phyloP scores from a whole-genome alignment of 2,329 filamentous ascomycete species.

The Madurella mycetomatis region DNA sequence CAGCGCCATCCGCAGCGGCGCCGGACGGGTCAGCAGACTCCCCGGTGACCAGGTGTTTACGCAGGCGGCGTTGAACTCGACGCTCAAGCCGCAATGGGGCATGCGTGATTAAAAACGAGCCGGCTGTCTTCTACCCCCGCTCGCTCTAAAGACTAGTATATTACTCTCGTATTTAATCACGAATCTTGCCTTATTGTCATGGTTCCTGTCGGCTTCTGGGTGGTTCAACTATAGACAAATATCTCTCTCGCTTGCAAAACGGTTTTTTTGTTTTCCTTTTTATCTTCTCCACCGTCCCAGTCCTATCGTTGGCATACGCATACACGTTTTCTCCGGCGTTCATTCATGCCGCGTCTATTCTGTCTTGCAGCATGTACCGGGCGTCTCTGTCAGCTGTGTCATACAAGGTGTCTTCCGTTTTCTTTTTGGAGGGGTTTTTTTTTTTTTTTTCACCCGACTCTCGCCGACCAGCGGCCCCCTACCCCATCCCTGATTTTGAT shows the following conservation, averaged over 20 bases:
- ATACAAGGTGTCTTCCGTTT: too few species aligned
- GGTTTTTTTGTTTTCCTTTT: background rate
- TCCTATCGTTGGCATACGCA: too few species aligned
- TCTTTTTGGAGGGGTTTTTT: too few species aligned
- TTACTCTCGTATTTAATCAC: constrained; percentile 1
- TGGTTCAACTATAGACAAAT: background rate
- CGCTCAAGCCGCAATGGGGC: constrained; percentile 57
- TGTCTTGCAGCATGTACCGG: too few species aligned
- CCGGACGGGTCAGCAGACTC: constrained; percentile 80
- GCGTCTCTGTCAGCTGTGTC: too few species aligned
- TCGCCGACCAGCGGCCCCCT: too few species aligned
- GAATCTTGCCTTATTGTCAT: background rate
- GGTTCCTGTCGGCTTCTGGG: constrained; percentile 6
- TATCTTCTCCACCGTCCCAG: background rate
- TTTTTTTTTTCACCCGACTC: too few species aligned
- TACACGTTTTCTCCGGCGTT: too few species aligned
- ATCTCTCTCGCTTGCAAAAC: background rate
- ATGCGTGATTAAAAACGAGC: constrained; percentile 39
- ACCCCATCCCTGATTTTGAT: too few species aligned
- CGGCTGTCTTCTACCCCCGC: too few species aligned
- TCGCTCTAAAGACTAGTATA: background rate
- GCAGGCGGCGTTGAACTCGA: constrained; percentile 58
- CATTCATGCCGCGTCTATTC: too few species aligned
- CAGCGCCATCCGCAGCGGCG: constrained; percentile 71
- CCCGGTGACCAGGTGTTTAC: constrained; percentile 80